A percentile compares a stretch with the other conserved stretches of the same genome.
Conservation (phyloP, 208 protist genomes). For the Trypanosoma vivax region DNA sequence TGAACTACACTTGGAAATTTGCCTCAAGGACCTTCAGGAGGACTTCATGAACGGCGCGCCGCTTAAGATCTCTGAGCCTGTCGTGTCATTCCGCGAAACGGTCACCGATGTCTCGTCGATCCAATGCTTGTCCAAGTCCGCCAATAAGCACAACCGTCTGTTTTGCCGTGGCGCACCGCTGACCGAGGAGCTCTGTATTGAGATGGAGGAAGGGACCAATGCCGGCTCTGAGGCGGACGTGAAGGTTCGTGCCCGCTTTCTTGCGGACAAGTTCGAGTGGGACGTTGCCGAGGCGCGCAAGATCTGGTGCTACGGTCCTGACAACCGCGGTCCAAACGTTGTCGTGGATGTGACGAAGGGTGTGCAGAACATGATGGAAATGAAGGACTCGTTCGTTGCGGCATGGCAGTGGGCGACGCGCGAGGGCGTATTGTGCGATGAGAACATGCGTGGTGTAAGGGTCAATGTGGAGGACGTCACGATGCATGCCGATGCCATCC, state of each 20-base stretch:
- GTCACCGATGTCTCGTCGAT: conserved; percentile 91
- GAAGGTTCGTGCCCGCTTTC: conserved; percentile 85
- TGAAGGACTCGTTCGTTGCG: conserved; percentile 95
- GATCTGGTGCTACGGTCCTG: conserved; percentile 98
- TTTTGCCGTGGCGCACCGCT: conserved; percentile 93
- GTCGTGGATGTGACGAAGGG: conserved; percentile 97
- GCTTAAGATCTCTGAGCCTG: conserved; percentile 93
- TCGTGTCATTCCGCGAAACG: conserved; percentile 99
- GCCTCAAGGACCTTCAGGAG: conserved; percentile 98
- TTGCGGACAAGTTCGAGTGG: conserved; percentile 91
- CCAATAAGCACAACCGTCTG: conserved; percentile 99
- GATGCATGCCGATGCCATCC: conserved; percentile 98
- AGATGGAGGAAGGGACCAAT: conserved; percentile 89
- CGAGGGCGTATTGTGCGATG: conserved; percentile 94
- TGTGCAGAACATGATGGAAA: conserved; percentile 97
- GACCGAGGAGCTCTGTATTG: conserved; percentile 87
- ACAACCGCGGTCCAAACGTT: conserved; percentile 95
- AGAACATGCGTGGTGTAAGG: conserved; percentile 95
- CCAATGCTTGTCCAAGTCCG: conserved; percentile 83
- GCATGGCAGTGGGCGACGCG: conserved; percentile 95
- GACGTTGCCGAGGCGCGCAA: conserved; percentile 92
- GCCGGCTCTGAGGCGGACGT: conserved; percentile 86
- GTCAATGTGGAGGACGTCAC: conserved; percentile 97
- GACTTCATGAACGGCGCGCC: conserved; percentile 94
- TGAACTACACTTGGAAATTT: conserved; percentile 99